Conservation (phyloP, 176 grass and related monocot genomes). For the Zea luxurians region DNA sequence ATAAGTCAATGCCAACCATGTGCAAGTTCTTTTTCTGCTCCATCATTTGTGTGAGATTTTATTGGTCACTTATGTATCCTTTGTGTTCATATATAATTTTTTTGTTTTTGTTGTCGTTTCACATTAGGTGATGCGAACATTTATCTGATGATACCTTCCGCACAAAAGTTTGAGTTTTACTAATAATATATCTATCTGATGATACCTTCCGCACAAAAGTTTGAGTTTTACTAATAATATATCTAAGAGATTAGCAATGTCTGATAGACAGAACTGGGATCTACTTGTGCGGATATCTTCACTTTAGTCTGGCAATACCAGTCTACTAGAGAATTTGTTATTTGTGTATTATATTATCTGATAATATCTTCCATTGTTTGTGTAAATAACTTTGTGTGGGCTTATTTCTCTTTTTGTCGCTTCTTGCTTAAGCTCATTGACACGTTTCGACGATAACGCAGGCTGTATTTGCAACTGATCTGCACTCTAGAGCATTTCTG, state of each 20-base stretch:
- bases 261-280: neutral
- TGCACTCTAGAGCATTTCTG: constrained; percentile 88
- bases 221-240: neutral
- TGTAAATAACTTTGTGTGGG: neutral
- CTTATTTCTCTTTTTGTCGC: constrained; percentile 9
- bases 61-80: neutral
- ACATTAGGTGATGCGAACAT: neutral
- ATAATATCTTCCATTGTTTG: constrained; percentile 6
- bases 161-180: neutral
- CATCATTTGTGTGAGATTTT: neutral
- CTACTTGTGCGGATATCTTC: constrained; percentile 9
- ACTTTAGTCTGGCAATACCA: neutral
- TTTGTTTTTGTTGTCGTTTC: neutral
- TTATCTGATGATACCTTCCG: neutral
- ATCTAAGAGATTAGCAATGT: neutral
- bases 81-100: neutral
- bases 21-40: no score
- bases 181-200: neutral
- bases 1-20: no score
- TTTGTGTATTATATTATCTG: constrained; percentile 5
- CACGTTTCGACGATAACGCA: constrained; percentile 42
- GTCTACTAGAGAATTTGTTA: neutral
- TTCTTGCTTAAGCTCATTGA: constrained; percentile 6
- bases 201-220: neutral
- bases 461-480: constrained; percentile 90